Evolutionary conservation across 1,284 basidiomycete species (phyloP).

Genomic region (Rhodotorula sp.): DNA sequence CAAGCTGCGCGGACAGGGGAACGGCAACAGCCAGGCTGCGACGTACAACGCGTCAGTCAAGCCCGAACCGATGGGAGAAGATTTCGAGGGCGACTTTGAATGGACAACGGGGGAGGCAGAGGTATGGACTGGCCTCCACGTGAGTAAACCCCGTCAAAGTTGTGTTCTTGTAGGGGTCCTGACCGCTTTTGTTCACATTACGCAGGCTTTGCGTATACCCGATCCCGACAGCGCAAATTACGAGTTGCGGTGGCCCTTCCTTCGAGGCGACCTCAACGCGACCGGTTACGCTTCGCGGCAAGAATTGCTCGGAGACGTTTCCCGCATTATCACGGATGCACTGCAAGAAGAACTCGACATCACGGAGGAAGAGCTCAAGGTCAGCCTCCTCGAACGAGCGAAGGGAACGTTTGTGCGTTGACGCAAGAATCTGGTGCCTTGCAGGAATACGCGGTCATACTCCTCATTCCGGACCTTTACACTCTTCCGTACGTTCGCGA

Average conservation of each 20-base stretch:
- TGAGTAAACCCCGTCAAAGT: slow-evolving; percentile 42
- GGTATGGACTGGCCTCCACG: slow-evolving; percentile 68
- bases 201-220: slow-evolving; percentile 67
- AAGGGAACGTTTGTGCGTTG: neutral
- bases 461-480: slow-evolving; percentile 91
- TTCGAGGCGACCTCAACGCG: slow-evolving; percentile 72
- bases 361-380: slow-evolving; percentile 61
- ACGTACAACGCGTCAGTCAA: slow-evolving; percentile 53
- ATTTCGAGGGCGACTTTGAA: slow-evolving; percentile 67
- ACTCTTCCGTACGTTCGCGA: slow-evolving; percentile 79
- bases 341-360: slow-evolving; percentile 66
- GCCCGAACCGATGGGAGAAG: slow-evolving; percentile 77
- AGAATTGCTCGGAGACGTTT: slow-evolving; percentile 71
- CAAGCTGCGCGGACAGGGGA: slow-evolving; percentile 74
- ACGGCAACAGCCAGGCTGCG: slow-evolving; percentile 69
- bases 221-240: slow-evolving; percentile 67
- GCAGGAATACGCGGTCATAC: slow-evolving; percentile 79
- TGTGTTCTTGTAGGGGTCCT: neutral
- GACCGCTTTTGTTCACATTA: no score
- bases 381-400: slow-evolving; percentile 45
- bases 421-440: neutral
- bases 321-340: slow-evolving; percentile 63
- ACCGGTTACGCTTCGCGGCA: slow-evolving; percentile 69
- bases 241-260: slow-evolving; percentile 71
- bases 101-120: slow-evolving; percentile 63